Evolutionary conservation across 352 stramenopile species (phyloP).

Genomic region (Plasmopara muralis): DNA sequence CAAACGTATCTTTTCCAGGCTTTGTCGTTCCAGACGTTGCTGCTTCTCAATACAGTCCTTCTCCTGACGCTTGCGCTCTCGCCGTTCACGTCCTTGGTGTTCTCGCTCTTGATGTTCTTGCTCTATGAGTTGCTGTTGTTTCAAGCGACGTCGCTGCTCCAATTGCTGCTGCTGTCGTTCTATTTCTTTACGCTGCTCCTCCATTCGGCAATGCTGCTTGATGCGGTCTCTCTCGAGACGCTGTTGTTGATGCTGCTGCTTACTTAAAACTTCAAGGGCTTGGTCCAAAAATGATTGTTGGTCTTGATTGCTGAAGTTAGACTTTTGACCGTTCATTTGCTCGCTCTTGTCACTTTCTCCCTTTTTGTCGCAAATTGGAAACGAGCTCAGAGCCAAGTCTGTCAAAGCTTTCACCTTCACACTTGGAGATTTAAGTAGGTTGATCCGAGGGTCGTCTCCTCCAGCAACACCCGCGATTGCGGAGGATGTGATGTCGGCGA

Average conservation of each 20-base stretch:
- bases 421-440: slow-evolving; percentile 15
- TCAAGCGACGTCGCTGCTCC: slow-evolving; percentile 13
- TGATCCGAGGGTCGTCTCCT: slow-evolving; percentile 6
- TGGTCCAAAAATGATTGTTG: slow-evolving; percentile 39
- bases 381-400: slow-evolving; percentile 6
- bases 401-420: slow-evolving; percentile 7
- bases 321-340: slow-evolving; percentile 2
- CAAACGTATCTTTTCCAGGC: slow-evolving; percentile 22
- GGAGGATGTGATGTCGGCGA: slow-evolving; percentile 34
- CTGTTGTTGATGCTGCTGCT: slow-evolving; percentile 33
- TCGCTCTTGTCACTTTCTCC: slow-evolving; percentile 7
- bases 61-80: slow-evolving; percentile 27
- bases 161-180: slow-evolving; percentile 19
- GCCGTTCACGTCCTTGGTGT: slow-evolving; percentile 6
- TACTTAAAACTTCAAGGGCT: slow-evolving; percentile 38
- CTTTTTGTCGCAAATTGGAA: slow-evolving; percentile 13
- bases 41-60: slow-evolving; percentile 18
- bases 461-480: slow-evolving; percentile 22
- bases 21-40: slow-evolving; percentile 25
- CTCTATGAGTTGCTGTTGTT: slow-evolving; percentile 5
- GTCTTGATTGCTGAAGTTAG: slow-evolving; percentile 5
- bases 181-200: slow-evolving; percentile 20
- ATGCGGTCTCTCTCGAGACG: slow-evolving; percentile 21
- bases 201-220: slow-evolving; percentile 18
- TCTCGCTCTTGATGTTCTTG: slow-evolving; percentile 15